Base-by-base conservation (phyloP, 23 red algal species). In the Chondrus crispus region DNA sequence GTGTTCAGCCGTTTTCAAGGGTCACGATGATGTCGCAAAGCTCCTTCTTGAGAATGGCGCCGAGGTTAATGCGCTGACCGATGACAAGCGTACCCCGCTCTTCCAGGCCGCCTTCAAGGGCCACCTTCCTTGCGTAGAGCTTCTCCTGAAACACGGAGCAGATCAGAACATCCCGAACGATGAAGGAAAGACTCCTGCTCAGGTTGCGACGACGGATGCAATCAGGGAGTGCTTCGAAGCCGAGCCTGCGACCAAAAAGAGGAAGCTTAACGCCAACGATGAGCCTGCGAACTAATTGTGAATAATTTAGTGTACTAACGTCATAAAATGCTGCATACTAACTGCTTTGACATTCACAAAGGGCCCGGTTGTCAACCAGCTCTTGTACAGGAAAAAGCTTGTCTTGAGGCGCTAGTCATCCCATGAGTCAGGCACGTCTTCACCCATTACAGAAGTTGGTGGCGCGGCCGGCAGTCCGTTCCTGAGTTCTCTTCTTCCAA, bases 81-180 rank as follows among this genome's bases (percentile, higher is more conserved):
- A 94, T 57, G 82, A 85, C 39, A 33, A 46, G 1, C 79, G 91
- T 50, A 87, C 91, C 35, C 60, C 91, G 12, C 71, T 94, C 54
- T 94, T 80, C 53, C 91, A 87, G 46, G 91, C 91, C 5, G 81
- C 91, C n/a, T 37, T 86, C 12, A 32, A 63, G 35, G 91, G 91
- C 2, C 91, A 94, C 45, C 47, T 46, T 3, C 7, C 29, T 1
- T 85, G 81, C n/a, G 91, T 94, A 37, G 60, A 75, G 30, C 19
- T 68, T 19, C 82, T 94, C 0, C 82, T 94, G 13, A 33, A 44
- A 41, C 62, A 68, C 47, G 82, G 70, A 20, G 91, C 91, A 3
- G 81, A 94, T 75, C 45, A 20, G 16, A 13, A 26, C 7, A 77
- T 79, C 20, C 63, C 38, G 37, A 35, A 47, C 14, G 18, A 39